Conservation (phyloP, 495 filamentous ascomycete species). For the Copromyces sp. region DNA sequence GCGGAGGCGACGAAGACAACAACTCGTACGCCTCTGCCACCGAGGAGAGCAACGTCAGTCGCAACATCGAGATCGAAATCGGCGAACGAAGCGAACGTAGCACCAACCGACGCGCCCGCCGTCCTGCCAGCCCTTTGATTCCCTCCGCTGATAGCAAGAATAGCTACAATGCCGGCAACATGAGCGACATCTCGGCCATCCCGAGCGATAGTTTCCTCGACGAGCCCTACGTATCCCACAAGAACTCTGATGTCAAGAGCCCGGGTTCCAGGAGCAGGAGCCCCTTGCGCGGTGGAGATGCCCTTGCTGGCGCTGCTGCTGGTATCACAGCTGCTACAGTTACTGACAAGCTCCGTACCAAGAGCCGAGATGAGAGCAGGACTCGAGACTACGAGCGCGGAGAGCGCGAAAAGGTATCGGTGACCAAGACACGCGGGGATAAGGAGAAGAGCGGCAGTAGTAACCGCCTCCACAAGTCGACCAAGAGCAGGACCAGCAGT, state of each 20-base stretch:
- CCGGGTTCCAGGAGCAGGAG: constrained; percentile 21
- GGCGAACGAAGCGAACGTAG: constrained; percentile 26
- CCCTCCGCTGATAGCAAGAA: constrained; percentile 45
- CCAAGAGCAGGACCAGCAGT: constrained; percentile 50
- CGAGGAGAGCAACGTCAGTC: constrained; percentile 63
- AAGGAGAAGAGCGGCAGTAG: constrained; percentile 20
- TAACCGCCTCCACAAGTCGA: constrained; percentile 42
- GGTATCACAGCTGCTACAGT: constrained; percentile 31
- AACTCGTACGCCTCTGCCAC: constrained; percentile 62
- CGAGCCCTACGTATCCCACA: constrained; percentile 20
- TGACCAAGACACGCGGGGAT: constrained; percentile 19
- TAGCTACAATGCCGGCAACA: constrained; percentile 46
- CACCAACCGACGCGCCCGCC: constrained; percentile 30
- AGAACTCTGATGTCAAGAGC: constrained; percentile 25
- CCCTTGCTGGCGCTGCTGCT: constrained; percentile 23
- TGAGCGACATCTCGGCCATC: constrained; percentile 83
- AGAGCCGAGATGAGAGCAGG: constrained; percentile 32
- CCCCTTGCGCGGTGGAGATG: constrained; percentile 26
- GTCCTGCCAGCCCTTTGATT: constrained; percentile 46
- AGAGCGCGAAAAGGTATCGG: constrained; percentile 2
- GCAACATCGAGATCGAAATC: constrained; percentile 60
- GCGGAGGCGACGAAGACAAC: constrained; percentile 43
- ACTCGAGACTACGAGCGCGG: constrained; percentile 19
- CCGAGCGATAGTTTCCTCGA: constrained; percentile 86
- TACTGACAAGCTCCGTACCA: constrained; percentile 39